Conservation (phyloP, 148 eudicot species). For the Beta vulgaris region DNA sequence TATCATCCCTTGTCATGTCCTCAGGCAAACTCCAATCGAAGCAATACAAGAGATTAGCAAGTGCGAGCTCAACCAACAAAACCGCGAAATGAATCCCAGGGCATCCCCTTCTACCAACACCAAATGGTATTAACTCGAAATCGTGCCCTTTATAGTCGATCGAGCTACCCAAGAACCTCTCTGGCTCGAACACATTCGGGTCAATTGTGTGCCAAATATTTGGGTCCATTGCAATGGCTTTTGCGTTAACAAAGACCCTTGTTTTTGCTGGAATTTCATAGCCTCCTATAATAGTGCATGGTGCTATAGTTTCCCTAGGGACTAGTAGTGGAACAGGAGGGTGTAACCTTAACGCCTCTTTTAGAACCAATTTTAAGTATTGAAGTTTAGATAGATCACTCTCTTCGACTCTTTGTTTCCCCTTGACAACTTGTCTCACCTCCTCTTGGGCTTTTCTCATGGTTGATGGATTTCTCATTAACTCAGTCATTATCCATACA, state of each 20-base stretch:
- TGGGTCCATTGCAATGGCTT: constrained; percentile 45
- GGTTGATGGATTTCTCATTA: constrained; percentile 40
- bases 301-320: constrained; percentile 49
- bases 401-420: constrained; percentile 40
- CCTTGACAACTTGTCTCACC: constrained; percentile 31
- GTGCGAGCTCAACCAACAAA: constrained; percentile 36
- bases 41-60: constrained; percentile 38
- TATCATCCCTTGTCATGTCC: constrained; percentile 28
- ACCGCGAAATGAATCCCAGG: constrained; percentile 38
- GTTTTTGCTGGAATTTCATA: constrained; percentile 50
- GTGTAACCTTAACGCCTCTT: constrained; percentile 57
- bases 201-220: constrained; percentile 36
- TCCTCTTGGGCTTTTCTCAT: constrained; percentile 50
- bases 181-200: constrained; percentile 40
- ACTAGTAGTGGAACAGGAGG: constrained; percentile 48
- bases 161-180: constrained; percentile 39
- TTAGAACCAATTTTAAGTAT: constrained; percentile 40
- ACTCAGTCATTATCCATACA: constrained; percentile 55
- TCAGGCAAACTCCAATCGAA: constrained; percentile 36
- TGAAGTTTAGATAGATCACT: constrained; percentile 39
- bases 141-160: constrained; percentile 44
- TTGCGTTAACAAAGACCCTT: constrained; percentile 47
- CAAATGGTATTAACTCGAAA: constrained; percentile 54
- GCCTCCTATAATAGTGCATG: constrained; percentile 31
- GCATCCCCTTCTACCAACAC: constrained; percentile 51